Percentiles rank a stretch among this genome's conserved stretches.
Conservation (phyloP, 805 yeast genomes). For the Debaryomyces maramus region DNA sequence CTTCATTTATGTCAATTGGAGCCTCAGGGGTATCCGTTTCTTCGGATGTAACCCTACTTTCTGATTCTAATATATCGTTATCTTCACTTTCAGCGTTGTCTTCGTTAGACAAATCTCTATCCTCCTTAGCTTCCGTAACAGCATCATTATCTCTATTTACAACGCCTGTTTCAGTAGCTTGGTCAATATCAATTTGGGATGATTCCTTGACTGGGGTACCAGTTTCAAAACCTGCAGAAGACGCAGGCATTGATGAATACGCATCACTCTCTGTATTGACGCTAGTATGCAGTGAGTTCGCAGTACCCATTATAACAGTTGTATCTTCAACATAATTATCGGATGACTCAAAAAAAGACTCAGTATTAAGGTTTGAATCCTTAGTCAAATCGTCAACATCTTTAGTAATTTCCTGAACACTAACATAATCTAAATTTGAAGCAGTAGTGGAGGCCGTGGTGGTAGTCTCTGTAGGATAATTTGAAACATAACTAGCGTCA, state of each 20-base stretch:
- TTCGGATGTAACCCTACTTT: too few species aligned
- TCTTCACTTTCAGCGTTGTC: too few species aligned
- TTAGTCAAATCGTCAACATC: slow-evolving; percentile 15
- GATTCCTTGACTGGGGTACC: neutral
- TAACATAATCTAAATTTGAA: slow-evolving; percentile 6
- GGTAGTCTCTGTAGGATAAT: neutral
- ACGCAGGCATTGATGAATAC: too few species aligned
- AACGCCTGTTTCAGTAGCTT: slow-evolving; percentile 1
- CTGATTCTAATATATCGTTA: too few species aligned
- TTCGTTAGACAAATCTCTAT: too few species aligned
- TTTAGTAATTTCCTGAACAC: slow-evolving; percentile 17
- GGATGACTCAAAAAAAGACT: slow-evolving; percentile 12
- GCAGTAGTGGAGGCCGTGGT: slow-evolving; percentile 5
- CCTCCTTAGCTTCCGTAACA: too few species aligned
- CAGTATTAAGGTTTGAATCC: slow-evolving; percentile 13
- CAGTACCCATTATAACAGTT: slow-evolving; percentile 1
- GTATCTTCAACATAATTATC: slow-evolving; percentile 8
- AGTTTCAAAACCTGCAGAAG: neutral
- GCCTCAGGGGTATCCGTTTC: too few species aligned
- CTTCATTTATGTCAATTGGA: too few species aligned
- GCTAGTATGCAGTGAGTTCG: neutral
- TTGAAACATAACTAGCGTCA: neutral
- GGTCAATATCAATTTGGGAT: neutral
- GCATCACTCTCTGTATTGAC: too few species aligned
- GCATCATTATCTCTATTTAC: neutral